Conservation (phyloP, 768 basidiomycete species). For the Saitozyma podzolica region DNA sequence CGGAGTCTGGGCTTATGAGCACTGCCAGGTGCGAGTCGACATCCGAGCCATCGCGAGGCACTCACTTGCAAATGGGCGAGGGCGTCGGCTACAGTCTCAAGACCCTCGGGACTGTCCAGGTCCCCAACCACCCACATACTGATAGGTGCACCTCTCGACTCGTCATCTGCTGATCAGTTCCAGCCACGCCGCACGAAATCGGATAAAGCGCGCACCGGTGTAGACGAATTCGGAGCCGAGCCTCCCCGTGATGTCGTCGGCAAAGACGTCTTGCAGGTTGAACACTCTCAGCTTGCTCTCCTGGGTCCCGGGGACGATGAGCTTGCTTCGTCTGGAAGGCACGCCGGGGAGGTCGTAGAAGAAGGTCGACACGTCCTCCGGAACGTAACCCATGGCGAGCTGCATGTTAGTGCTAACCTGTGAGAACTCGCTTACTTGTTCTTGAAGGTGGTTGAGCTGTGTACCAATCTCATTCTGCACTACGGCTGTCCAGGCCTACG, state of each 20-base stretch:
- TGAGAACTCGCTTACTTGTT: slow-evolving; percentile 58
- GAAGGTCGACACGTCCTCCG: slow-evolving; percentile 63
- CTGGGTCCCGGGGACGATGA: slow-evolving; percentile 64
- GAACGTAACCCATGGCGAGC: slow-evolving; percentile 20
- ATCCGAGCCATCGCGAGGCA: slow-evolving; percentile 5
- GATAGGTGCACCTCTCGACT: slow-evolving; percentile 33
- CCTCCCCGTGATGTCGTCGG: slow-evolving; percentile 37
- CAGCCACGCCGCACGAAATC: slow-evolving; percentile 1
- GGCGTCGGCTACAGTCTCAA: slow-evolving; percentile 65
- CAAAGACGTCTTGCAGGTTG: slow-evolving; percentile 62
- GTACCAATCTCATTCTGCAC: slow-evolving; percentile 64
- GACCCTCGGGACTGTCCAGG: slow-evolving; percentile 66
- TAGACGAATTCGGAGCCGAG: slow-evolving; percentile 62
- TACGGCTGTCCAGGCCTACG: slow-evolving; percentile 65
- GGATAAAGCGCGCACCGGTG: slow-evolving; percentile 60
- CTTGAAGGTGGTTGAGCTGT: slow-evolving; percentile 71
- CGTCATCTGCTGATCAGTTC: slow-evolving; percentile 4
- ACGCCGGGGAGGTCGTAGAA: slow-evolving; percentile 88
- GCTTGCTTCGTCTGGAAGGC: slow-evolving; percentile 67
- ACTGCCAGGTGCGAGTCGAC: neutral
- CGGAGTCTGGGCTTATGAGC: slow-evolving; percentile 14
- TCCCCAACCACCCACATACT: slow-evolving; percentile 70
- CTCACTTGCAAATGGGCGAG: slow-evolving; percentile 65
- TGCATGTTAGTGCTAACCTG: slow-evolving; percentile 59
- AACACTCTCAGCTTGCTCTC: slow-evolving; percentile 59